These are phyloP conservation scores for Achlya hypogyna DNA, from an alignment of 352 stramenopile species.

Conservation along the genomic window DNA sequence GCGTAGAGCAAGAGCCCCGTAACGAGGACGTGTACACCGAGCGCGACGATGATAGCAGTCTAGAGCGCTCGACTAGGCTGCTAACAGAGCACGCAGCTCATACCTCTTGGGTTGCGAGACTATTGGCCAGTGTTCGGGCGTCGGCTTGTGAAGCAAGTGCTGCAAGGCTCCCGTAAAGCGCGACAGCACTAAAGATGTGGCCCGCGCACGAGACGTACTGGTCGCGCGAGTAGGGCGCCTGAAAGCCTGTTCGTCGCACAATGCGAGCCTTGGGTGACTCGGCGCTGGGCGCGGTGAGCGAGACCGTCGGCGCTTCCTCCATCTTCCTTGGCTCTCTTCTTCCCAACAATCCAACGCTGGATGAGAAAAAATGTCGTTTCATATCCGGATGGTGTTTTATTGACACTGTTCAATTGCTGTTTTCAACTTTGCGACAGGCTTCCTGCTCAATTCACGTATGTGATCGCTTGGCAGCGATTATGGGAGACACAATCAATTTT, in stretches of 20 bases:
- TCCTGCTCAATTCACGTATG: too few relatives aligned
- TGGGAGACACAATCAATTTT: too few relatives aligned
- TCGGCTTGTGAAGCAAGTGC: slow-evolving; percentile 22
- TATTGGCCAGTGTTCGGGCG: background rate
- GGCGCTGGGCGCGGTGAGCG: background rate
- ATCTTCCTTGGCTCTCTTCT: background rate
- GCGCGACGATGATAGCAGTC: slow-evolving; percentile 38
- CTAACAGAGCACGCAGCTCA: background rate
- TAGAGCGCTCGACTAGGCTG: background rate
- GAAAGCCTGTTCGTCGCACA: slow-evolving; percentile 29
- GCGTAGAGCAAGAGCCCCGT: slow-evolving; percentile 39
- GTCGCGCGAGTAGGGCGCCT: slow-evolving; percentile 61
- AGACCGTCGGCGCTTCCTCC: background rate
- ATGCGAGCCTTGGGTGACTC: background rate
- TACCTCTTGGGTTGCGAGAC: slow-evolving; percentile 5
- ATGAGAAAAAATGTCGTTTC: background rate
- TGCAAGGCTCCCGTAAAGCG: slow-evolving; percentile 44
- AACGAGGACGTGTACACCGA: slow-evolving; percentile 42
- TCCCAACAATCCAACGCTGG: background rate
- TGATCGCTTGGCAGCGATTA: too few relatives aligned
- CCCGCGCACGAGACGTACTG: slow-evolving; percentile 66
- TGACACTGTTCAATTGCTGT: too few relatives aligned
- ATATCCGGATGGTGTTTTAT: background rate
- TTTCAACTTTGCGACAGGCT: too few relatives aligned
- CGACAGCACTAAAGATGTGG: slow-evolving; percentile 49